Conservation (phyloP, 805 yeast genomes). For the Wickerhamomyces queroliae region DNA sequence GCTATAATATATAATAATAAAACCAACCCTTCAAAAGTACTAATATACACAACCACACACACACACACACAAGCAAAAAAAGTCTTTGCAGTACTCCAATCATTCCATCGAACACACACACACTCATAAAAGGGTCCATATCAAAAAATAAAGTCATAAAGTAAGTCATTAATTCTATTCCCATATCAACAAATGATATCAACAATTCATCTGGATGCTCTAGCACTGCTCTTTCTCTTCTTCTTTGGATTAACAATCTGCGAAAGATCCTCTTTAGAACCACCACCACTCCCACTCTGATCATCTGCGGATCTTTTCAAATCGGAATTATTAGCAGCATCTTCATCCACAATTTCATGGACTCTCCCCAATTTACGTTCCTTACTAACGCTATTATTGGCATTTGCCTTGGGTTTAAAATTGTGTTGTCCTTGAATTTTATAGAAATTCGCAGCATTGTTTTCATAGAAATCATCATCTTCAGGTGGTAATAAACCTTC, state of each 20-base stretch:
- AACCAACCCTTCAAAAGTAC: neutral
- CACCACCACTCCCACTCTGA: constrained; percentile 2
- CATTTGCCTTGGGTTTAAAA: too few relatives aligned
- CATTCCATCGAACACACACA: neutral
- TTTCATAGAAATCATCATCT: neutral
- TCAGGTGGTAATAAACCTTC: constrained; percentile 1
- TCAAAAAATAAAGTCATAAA: too few relatives aligned
- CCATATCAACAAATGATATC: neutral
- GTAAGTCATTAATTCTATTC: too few relatives aligned
- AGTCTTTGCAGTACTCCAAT: neutral
- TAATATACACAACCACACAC: neutral
- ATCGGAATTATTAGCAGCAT: neutral
- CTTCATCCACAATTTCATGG: neutral
- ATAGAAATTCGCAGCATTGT: neutral
- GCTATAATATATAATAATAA: neutral
- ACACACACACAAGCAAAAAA: neutral
- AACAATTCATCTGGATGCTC: neutral
- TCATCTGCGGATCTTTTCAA: constrained; percentile 4
- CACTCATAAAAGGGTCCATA: too few relatives aligned
- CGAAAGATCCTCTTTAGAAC: constrained; percentile 4
- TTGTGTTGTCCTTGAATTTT: too few relatives aligned
- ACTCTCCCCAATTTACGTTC: constrained; percentile 2
- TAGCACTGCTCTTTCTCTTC: constrained; percentile 3
- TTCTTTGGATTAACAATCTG: constrained; percentile 7
- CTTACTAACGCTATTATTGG: constrained; percentile 4